Conservation (phyloP, 139 green algal species). For the Chlorella vulgaris region DNA sequence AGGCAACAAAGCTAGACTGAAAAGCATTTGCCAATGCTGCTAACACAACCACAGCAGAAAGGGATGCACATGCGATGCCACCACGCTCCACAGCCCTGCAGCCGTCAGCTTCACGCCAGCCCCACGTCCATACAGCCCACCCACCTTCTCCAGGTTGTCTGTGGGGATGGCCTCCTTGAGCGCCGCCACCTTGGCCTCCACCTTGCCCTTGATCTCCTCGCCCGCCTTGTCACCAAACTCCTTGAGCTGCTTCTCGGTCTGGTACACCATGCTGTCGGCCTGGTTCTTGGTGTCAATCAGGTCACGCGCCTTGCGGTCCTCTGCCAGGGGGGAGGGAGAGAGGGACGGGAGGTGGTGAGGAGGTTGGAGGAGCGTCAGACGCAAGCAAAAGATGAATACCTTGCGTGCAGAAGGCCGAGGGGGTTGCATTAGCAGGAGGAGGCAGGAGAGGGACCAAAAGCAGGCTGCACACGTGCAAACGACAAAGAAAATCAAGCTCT, state of each 20-base stretch:
- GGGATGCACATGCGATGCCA: conserved; percentile 3
- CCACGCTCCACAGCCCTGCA: too few species aligned
- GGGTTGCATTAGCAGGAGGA: too few species aligned
- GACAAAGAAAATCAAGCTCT: too few species aligned
- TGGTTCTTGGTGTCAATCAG: conserved; percentile 97
- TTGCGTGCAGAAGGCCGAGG: too few species aligned
- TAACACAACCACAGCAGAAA: too few species aligned
- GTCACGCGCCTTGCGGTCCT: conserved; percentile 94
- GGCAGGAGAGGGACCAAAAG: background rate
- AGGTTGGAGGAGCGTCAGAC: background rate
- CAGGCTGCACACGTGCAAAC: too few species aligned
- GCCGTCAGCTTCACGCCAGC: too few species aligned
- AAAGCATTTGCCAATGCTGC: too few species aligned
- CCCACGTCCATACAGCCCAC: too few species aligned
- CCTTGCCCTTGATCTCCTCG: conserved; percentile 82
- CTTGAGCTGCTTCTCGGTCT: conserved; percentile 99
- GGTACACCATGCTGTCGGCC: conserved; percentile 89
- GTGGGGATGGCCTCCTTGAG: conserved; percentile 75
- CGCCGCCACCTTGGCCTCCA: conserved; percentile 83
- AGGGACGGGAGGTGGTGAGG: background rate
- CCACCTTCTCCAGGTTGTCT: conserved; percentile 66
- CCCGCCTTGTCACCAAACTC: conserved; percentile 96
- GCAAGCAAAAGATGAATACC: too few species aligned
- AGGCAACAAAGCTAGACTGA: background rate
- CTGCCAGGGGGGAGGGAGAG: conserved; percentile 25